A percentile compares a stretch with the other conserved stretches of the same genome.
These are phyloP conservation scores for Cicer judaicum DNA, from an alignment of 306 rosid genomes.

Conservation along the genomic window DNA sequence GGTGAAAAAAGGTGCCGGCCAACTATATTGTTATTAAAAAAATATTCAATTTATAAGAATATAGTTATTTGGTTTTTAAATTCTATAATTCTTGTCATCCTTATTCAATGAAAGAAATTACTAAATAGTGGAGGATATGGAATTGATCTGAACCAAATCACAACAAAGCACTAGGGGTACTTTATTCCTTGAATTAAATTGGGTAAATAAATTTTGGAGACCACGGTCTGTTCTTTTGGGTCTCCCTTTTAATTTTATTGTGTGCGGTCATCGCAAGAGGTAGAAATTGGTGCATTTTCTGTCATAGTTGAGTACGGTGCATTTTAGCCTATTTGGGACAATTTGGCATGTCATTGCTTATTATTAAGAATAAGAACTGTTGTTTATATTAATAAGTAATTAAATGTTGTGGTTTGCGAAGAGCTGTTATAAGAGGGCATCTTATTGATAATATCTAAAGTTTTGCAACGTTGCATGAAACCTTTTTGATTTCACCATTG, in stretches of 20 bases:
- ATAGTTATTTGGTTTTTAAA: neutral
- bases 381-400: neutral
- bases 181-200: neutral
- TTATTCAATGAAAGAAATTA: constrained; percentile 2
- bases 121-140: neutral
- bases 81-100: neutral
- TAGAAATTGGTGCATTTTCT: neutral
- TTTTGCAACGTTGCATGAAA: neutral
- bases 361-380: neutral
- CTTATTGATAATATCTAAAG: constrained; percentile 1
- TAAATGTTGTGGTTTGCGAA: neutral
- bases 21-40: neutral
- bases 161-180: neutral
- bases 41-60: neutral
- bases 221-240: neutral
- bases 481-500: constrained; percentile 15
- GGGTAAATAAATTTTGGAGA: neutral
- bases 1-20: neutral
- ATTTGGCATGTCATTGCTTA: neutral
- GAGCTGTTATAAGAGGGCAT: constrained; percentile 9
- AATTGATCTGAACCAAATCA: neutral
- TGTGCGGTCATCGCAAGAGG: neutral
- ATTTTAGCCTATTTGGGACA: neutral
- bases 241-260: neutral
- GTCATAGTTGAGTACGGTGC: neutral